Conservation (phyloP, 2,329 filamentous ascomycete species). For the Tolypocladium inflatum region DNA sequence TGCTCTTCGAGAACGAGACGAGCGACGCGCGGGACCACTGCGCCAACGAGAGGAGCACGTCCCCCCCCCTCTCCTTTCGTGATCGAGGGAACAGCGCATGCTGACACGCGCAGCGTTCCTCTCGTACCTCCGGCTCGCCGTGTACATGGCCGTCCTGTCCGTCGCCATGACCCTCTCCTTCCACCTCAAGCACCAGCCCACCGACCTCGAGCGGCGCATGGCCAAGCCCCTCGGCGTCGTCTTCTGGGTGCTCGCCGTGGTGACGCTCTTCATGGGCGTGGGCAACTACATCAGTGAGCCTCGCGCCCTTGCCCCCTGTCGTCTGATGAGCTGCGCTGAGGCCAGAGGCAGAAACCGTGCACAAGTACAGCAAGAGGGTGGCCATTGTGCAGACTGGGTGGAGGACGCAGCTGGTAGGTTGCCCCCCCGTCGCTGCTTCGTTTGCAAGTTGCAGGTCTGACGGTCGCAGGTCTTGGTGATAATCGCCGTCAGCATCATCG, state of each 20-base stretch:
- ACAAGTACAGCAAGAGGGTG: conserved; percentile 66
- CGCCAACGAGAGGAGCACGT: conserved; percentile 63
- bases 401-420: conserved; percentile 75
- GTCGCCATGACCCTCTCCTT: conserved; percentile 90
- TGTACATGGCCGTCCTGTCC: conserved; percentile 85
- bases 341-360: conserved; percentile 49
- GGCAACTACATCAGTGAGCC: conserved; percentile 73
- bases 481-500: conserved; percentile 54
- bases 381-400: conserved; percentile 89
- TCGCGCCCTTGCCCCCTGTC: neutral
- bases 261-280: conserved; percentile 68
- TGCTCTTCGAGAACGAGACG: conserved; percentile 65
- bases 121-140: conserved; percentile 78
- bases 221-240: conserved; percentile 76
- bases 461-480: conserved; percentile 46
- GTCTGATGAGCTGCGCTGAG: neutral
- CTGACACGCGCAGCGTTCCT: conserved; percentile 52
- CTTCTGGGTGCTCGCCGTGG: conserved; percentile 75
- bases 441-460: neutral
- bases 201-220: conserved; percentile 61
- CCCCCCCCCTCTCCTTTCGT: too few species aligned
- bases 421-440: neutral
- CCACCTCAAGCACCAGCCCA: conserved; percentile 69
- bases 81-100: neutral
- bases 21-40: conserved; percentile 72